A percentile compares a stretch with the other conserved stretches of the same genome.
Conservation (phyloP, 2,329 filamentous ascomycete species). For the Exophiala spinifera region DNA sequence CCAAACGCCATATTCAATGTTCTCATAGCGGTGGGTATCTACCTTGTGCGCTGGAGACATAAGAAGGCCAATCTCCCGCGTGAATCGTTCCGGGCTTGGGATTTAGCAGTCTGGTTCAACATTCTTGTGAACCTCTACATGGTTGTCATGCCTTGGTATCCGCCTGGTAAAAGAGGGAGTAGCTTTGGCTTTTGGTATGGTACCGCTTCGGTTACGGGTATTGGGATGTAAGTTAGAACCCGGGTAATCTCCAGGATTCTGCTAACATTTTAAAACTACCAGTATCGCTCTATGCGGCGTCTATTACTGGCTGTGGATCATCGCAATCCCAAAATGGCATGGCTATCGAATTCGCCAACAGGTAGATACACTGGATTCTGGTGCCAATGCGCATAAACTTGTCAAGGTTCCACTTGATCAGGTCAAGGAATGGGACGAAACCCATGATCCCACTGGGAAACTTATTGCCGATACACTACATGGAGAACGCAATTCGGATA, state of each 20-base stretch:
- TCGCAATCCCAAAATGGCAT: constrained; percentile 51
- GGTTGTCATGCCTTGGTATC: too few species aligned
- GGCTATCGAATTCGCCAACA: constrained; percentile 57
- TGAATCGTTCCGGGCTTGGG: constrained; percentile 57
- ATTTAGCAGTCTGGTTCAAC: constrained; percentile 45
- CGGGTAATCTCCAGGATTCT: too few species aligned
- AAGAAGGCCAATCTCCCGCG: constrained; percentile 47
- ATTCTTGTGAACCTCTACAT: too few species aligned
- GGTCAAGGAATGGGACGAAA: too few species aligned
- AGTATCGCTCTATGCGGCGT: constrained; percentile 42
- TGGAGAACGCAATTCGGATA: too few species aligned
- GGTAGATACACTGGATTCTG: constrained; percentile 50
- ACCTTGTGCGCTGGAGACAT: constrained; percentile 56
- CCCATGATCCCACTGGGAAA: too few species aligned
- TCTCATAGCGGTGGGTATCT: constrained; percentile 56
- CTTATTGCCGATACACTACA: too few species aligned
- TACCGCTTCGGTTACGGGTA: too few species aligned
- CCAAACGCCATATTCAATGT: constrained; percentile 58
- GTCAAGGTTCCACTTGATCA: too few species aligned
- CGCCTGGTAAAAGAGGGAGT: too few species aligned
- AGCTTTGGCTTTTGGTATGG: too few species aligned
- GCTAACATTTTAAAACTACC: constrained; percentile 39
- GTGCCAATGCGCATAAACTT: constrained; percentile 13
- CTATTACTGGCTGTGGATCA: constrained; percentile 61
- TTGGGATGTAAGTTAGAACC: too few species aligned